Conservation (phyloP, 768 basidiomycete species). For the Tylopilus cervinicoccineus region DNA sequence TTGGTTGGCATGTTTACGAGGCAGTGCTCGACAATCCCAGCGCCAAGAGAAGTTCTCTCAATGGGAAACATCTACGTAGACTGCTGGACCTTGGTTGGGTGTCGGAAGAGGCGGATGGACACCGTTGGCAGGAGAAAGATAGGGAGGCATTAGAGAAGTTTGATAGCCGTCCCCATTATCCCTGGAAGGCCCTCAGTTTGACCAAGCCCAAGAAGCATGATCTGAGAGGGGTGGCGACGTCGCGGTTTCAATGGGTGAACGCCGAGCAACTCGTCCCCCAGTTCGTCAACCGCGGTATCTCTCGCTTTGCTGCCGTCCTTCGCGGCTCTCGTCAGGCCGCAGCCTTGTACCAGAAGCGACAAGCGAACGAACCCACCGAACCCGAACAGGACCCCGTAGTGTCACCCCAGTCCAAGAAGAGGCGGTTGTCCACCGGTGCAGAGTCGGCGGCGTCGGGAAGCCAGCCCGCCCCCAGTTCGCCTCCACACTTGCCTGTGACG, state of each 20-base stretch:
- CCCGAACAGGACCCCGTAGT: conserved; percentile 3
- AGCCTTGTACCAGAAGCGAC: conserved; percentile 23
- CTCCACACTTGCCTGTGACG: conserved; percentile 13
- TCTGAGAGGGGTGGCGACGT: conserved; percentile 23
- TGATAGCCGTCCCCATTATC: conserved; percentile 22
- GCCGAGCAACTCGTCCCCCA: conserved; percentile 27
- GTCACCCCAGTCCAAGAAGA: conserved; percentile 27
- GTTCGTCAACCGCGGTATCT: conserved; percentile 21
- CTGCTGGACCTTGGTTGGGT: conserved; percentile 30
- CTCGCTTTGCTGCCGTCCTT: conserved; percentile 14
- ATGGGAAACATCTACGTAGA: conserved; percentile 26
- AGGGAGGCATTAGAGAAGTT: conserved; percentile 25
- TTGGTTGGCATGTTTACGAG: conserved; percentile 31
- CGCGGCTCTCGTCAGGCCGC: conserved; percentile 5
- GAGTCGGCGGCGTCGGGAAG: conserved; percentile 1
- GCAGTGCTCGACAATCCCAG: conserved; percentile 17
- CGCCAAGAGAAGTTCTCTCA: conserved; percentile 16
- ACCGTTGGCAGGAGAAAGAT: conserved; percentile 25
- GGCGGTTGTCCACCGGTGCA: conserved; percentile 14
- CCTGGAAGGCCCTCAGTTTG: conserved; percentile 25
- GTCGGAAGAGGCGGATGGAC: conserved; percentile 16
- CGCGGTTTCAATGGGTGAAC: conserved; percentile 30
- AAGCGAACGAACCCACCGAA: conserved; percentile 9
- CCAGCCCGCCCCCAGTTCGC: conserved; percentile 2
- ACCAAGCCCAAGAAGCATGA: conserved; percentile 24